Evolutionary conservation across 2,329 filamentous ascomycete species (phyloP).

Genomic region (Plenodomus lindquistii): DNA sequence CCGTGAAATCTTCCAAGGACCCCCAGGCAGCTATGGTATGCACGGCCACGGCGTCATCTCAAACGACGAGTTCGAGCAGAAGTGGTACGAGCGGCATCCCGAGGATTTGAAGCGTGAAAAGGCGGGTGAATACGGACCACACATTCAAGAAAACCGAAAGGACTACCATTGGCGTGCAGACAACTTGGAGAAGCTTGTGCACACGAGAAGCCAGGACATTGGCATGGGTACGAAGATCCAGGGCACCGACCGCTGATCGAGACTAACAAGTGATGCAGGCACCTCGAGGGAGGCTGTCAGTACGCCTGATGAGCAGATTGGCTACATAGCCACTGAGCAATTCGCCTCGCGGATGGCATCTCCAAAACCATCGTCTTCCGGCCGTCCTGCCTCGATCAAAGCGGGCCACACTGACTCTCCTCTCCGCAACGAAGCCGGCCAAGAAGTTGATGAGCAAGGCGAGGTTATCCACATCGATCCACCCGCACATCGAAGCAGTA

Average conservation of each 20-base stretch:
- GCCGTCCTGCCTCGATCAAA: slow-evolving; percentile 50
- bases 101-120: slow-evolving; percentile 77
- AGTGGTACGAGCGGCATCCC: slow-evolving; percentile 91
- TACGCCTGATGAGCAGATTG: slow-evolving; percentile 88
- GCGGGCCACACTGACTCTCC: slow-evolving; percentile 55
- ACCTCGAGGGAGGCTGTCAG: slow-evolving; percentile 65
- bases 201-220: slow-evolving; percentile 59
- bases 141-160: slow-evolving; percentile 61
- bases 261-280: slow-evolving; percentile 60
- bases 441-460: slow-evolving; percentile 56
- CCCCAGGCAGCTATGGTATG: slow-evolving; percentile 89
- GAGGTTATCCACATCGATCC: slow-evolving; percentile 79
- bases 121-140: slow-evolving; percentile 64
- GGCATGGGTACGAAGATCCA: slow-evolving; percentile 55
- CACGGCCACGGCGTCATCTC: slow-evolving; percentile 81
- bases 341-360: slow-evolving; percentile 76
- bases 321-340: slow-evolving; percentile 83
- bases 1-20: slow-evolving; percentile 69
- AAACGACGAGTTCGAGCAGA: slow-evolving; percentile 82
- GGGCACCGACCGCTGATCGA: slow-evolving; percentile 42
- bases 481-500: slow-evolving; percentile 53
- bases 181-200: slow-evolving; percentile 87
- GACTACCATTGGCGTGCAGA: slow-evolving; percentile 88
- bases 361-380: slow-evolving; percentile 61
- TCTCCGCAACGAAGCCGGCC: slow-evolving; percentile 52